Evolutionary conservation across 805 yeast species (phyloP).

Genomic region (Zygoascus bituminiphila): DNA sequence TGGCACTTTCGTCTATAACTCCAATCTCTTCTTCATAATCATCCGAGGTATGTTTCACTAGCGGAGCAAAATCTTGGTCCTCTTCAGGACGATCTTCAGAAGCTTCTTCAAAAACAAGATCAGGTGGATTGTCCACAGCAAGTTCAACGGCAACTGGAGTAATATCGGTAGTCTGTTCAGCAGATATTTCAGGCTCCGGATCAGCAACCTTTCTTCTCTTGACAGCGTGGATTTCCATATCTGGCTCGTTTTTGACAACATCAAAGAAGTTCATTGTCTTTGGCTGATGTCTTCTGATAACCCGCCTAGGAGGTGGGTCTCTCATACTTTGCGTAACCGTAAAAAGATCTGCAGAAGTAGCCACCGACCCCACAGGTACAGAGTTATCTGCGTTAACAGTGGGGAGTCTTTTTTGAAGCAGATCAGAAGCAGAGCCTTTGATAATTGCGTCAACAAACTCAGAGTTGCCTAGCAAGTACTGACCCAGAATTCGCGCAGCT

Average conservation of each 20-base stretch:
- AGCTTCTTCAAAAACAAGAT: not conserved
- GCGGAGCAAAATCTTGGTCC: not conserved
- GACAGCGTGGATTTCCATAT: not conserved
- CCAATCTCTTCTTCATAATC: not conserved
- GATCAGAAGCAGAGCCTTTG: not conserved
- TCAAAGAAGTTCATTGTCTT: slow-evolving; percentile 5
- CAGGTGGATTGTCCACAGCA: not conserved
- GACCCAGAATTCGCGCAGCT: slow-evolving; percentile 18
- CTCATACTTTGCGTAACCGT: not conserved
- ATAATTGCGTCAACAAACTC: slow-evolving; percentile 25
- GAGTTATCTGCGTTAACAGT: slow-evolving; percentile 9
- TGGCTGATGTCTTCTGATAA: not conserved
- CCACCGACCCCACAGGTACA: not conserved
- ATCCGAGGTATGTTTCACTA: not conserved
- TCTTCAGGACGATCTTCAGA: not conserved
- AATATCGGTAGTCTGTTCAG: slow-evolving; percentile 2
- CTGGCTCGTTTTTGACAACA: not conserved
- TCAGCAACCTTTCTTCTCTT: slow-evolving; percentile 2
- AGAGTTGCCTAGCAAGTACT: slow-evolving; percentile 21
- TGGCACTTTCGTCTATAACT: not conserved
- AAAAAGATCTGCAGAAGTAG: not conserved
- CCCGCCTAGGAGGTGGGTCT: not conserved
- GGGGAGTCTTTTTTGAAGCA: not conserved
- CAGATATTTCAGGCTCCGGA: slow-evolving; percentile 6
- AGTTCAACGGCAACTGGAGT: not conserved